Percentiles rank a stretch among this genome's conserved stretches.
Evolutionary conservation across 306 rosid genomes (phyloP).

Genomic region (Castanea sativa): DNA sequence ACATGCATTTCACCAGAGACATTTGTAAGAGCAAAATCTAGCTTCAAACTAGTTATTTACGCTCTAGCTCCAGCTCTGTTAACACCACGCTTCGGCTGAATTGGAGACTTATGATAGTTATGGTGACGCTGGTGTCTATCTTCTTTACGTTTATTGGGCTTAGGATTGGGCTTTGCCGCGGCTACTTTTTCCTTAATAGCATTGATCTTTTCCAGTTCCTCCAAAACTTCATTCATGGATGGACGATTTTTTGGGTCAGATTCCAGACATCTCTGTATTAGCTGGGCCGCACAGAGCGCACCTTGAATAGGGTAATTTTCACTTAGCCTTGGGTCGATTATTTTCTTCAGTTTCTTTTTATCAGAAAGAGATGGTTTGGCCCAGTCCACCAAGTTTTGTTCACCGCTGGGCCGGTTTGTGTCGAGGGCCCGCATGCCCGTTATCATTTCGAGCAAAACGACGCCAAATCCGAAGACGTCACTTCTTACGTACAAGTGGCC

Average conservation of each 20-base stretch:
- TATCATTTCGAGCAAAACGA: constrained; percentile 71
- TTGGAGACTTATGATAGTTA: constrained; percentile 6
- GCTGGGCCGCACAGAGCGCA: constrained; percentile 40
- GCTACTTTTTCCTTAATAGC: constrained; percentile 28
- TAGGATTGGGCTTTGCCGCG: constrained; percentile 5
- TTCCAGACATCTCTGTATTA: constrained; percentile 54
- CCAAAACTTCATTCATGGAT: constrained; percentile 58
- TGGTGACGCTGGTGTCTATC: not conserved
- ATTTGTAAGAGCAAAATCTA: no score
- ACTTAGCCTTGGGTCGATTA: constrained; percentile 51
- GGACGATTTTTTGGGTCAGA: constrained; percentile 60
- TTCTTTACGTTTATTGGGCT: not conserved
- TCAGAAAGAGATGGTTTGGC: constrained; percentile 25
- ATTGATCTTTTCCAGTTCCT: constrained; percentile 28
- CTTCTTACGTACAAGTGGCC: constrained; percentile 84
- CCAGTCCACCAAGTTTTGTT: constrained; percentile 47
- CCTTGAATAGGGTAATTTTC: constrained; percentile 35
- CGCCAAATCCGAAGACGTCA: constrained; percentile 90
- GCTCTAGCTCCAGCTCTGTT: not conserved
- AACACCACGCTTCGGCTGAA: not conserved
- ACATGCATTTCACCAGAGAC: no score
- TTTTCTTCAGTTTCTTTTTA: constrained; percentile 41
- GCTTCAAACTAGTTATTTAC: not conserved
- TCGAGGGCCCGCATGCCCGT: constrained; percentile 64
- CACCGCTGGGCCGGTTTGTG: constrained; percentile 25